Base-by-base conservation (phyloP, 306 rosid genomes). In the Cicer yamashitae region DNA sequence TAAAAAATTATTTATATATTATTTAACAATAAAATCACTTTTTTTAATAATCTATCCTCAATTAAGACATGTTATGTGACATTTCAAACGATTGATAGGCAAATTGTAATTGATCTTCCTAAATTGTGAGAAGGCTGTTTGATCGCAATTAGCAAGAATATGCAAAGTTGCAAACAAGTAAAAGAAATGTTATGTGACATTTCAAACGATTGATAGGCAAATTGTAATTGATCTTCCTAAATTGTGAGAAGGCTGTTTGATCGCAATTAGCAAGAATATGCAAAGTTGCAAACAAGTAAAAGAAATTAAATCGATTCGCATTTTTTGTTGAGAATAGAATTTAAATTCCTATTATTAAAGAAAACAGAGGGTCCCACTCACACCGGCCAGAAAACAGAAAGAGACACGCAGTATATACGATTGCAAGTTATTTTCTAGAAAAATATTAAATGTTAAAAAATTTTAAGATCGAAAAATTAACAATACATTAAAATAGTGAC, bases 331-430 rank as follows among this genome's bases (percentile, higher is more conserved):
- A 13, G 8, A 75, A 52, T 64, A 13, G 20, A 48, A 59, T 47
- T 39, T 17, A n/a, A 38, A 59, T 47, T 39, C 17, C 11, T 13
- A 13, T 70, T 38, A 2, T 8, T 14, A 34, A 71, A 12, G 48
- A 67, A 74, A 10, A 65, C 7, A 58, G 30, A 52, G 53, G 76
- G 43, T 43, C 66, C 58, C 71, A 67, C 3, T 46, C 30, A 57
- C 80, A 80, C 75, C 75, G 79, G 30, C 71, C 79, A 18, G 7
- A 40, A 65, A 10, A 9, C 34, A 45, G n/a, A 61, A 62, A 69
- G 65, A 44, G 38, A 64, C 69, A 71, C 61, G 58, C 3, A 30
- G 34, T 30, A 5, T 3, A 30, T 4, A 3, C 34, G 0, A 30
- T 30, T 30, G 5, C 3, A 30, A 30, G 34, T 3, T 3, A 30